Base-by-base conservation (phyloP, 2,329 filamentous ascomycete species). In the Clarireedia homoeocarpa region DNA sequence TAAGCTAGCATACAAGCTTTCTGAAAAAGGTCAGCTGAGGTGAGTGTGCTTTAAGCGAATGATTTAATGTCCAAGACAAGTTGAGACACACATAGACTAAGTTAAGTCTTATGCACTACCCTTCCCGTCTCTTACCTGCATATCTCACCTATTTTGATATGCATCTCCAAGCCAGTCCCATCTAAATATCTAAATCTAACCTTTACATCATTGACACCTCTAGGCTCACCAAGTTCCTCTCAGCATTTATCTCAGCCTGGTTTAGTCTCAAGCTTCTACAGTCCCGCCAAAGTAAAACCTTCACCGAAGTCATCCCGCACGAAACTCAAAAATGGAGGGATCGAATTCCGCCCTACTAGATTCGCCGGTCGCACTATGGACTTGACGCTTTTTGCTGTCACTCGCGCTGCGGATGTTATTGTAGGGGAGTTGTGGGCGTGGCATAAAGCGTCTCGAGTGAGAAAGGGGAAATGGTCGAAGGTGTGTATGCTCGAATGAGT, bases 351-450 rank as follows among this genome's bases (percentile, higher is more conserved):
- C 57, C 62, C 66, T 54, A 63, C 63, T 45, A 66, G 65, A 14
- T 65, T 70, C 45, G 87, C 85, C 10, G 89, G 89, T 46, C 82
- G 85, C 63, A 92, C 89, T 1, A 78, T 95, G 58, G 89, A 95
- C 67, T 75, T 95, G 34, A 92, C 89, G 0, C 74, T 95, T n/a
- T 92, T 94, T 67, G 82, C 87, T 10, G 75, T 81, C 47, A 84
- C 83, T 10, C 79, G 89, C 62, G 89, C 89, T 46, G 67, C 88
- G 10, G 89, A 94, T 69, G 81, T 89, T 5, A 63, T 89, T 7
- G 73, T 87, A 45, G 84, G 84, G 53, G 78, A 84, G 60, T 66
- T 83, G 24, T 91, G 88, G 85, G 72, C 76, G 15, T 77, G 72
- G 44, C 72, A 75, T 53, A 75, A 72, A 53, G 59, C 68, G 3